Evolutionary conservation across 2,329 filamentous ascomycete genomes (phyloP).

Genomic region (Fusarium veterinarium): DNA sequence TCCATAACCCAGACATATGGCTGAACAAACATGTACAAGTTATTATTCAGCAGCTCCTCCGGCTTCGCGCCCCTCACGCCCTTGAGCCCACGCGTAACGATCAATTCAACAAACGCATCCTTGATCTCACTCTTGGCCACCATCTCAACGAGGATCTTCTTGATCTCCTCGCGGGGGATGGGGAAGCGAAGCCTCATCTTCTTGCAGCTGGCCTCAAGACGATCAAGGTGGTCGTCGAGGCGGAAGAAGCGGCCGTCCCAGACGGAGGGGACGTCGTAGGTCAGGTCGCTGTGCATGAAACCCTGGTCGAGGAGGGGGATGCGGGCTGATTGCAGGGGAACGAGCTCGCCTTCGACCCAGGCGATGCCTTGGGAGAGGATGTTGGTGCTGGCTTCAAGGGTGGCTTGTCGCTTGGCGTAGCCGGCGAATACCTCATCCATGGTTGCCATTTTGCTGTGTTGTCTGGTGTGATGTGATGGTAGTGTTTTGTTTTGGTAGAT

Average conservation of each 20-base stretch:
- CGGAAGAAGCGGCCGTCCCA: slow-evolving; percentile 65
- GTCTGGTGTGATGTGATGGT: background rate
- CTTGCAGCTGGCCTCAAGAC: slow-evolving; percentile 56
- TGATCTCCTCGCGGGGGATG: slow-evolving; percentile 53
- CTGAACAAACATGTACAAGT: slow-evolving; percentile 60
- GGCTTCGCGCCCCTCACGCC: slow-evolving; percentile 52
- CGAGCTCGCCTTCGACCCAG: slow-evolving; percentile 58
- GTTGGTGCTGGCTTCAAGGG: slow-evolving; percentile 39
- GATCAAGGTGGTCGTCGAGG: slow-evolving; percentile 60
- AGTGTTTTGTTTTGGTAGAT: background rate
- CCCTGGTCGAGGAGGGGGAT: slow-evolving; percentile 64
- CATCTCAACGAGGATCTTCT: slow-evolving; percentile 57
- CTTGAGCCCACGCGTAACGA: slow-evolving; percentile 61
- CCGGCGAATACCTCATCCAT: slow-evolving; percentile 57
- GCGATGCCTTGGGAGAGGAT: slow-evolving; percentile 54
- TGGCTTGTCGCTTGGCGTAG: slow-evolving; percentile 46
- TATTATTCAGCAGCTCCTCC: slow-evolving; percentile 53
- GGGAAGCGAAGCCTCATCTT: slow-evolving; percentile 60
- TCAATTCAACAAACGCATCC: slow-evolving; percentile 63
- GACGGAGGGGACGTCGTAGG: slow-evolving; percentile 63
- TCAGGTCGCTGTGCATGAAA: slow-evolving; percentile 63
- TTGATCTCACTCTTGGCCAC: slow-evolving; percentile 57
- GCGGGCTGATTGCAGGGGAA: slow-evolving; percentile 58
- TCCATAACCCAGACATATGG: slow-evolving; percentile 64
- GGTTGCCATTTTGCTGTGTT: slow-evolving; percentile 51